A percentile compares a stretch with the other conserved stretches of the same genome.
These are phyloP conservation scores for Erythrobasidium hasegawianum DNA, from an alignment of 1,284 basidiomycete genomes.

Conservation along the genomic window DNA sequence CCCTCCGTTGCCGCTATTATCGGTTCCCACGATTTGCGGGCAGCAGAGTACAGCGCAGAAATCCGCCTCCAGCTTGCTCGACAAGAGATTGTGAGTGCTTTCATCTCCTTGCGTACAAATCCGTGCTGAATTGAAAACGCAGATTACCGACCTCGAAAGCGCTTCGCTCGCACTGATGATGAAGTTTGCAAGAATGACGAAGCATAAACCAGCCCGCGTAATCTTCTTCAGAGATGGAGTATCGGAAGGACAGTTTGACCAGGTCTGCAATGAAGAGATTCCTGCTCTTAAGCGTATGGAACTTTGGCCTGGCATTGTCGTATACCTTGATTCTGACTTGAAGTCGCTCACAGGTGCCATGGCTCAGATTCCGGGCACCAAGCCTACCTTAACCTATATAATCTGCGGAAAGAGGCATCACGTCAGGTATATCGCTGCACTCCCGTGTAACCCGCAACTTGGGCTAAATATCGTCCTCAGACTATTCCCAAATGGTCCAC, in stretches of 20 bases:
- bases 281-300: conserved; percentile 25
- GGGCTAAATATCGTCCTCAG: no score
- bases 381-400: conserved; percentile 67
- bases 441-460: no score
- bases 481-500: conserved; percentile 51
- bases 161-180: conserved; percentile 66
- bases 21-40: conserved; percentile 9
- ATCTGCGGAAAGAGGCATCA: conserved; percentile 79
- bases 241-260: conserved; percentile 49
- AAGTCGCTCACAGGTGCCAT: no score
- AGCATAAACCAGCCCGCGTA: conserved; percentile 59
- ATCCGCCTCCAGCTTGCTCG: conserved; percentile 3
- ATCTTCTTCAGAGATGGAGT: conserved; percentile 75
- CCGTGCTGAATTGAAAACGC: no score
- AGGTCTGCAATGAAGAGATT: conserved; percentile 35
- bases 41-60: conserved; percentile 3
- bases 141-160: conserved; percentile 58
- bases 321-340: no score
- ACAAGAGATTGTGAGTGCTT: conserved; percentile 56
- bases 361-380: conserved; percentile 51
- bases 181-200: conserved; percentile 56
- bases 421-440: conserved; percentile 32
- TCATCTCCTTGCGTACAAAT: background rate
- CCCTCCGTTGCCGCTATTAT: conserved; percentile 28
- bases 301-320: no score